phyloP scores from a whole-genome alignment of 768 basidiomycete genomes.

The Calocera viscosa region DNA sequence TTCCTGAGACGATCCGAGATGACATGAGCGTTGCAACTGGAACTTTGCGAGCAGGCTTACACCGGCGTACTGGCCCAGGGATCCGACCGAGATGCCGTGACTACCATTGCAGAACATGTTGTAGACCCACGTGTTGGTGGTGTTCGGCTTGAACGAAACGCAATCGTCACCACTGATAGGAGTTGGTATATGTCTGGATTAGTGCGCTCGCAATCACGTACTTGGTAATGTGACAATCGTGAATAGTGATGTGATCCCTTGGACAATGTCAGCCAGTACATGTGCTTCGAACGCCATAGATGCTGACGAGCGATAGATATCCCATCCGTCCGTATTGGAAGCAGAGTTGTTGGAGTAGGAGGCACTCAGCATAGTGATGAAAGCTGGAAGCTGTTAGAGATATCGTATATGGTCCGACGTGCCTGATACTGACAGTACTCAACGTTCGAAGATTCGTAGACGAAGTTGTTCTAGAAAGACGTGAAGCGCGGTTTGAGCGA shows the following conservation, averaged over 20 bases:
- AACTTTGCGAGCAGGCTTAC: slow-evolving; percentile 14
- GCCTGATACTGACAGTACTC: slow-evolving; percentile 32
- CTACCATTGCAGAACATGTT: slow-evolving; percentile 48
- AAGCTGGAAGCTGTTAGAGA: neutral
- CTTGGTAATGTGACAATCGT: slow-evolving; percentile 13
- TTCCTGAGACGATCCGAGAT: neutral
- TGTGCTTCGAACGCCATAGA: slow-evolving; percentile 31
- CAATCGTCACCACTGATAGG: slow-evolving; percentile 37
- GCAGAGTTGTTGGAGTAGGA: slow-evolving; percentile 36
- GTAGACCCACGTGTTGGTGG: slow-evolving; percentile 46
- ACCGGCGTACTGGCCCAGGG: slow-evolving; percentile 39
- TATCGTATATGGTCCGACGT: slow-evolving; percentile 17
- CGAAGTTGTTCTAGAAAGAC: slow-evolving; percentile 27
- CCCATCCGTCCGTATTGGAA: slow-evolving; percentile 51
- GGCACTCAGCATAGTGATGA: slow-evolving; percentile 31
- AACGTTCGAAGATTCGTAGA: slow-evolving; percentile 34
- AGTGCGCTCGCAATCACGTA: neutral
- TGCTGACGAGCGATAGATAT: slow-evolving; percentile 40
- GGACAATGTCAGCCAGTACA: neutral
- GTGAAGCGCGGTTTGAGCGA: slow-evolving; percentile 20
- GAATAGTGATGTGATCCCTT: slow-evolving; percentile 15
- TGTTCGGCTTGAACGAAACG: slow-evolving; percentile 42
- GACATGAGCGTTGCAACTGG: neutral
- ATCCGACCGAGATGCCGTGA: slow-evolving; percentile 49
- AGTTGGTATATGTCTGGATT: neutral